Evolutionary conservation across 768 basidiomycete genomes (phyloP), one percentile per base, ranked within the genome.

Genomic region (Lanmaoa pseudosensibilis): DNA sequence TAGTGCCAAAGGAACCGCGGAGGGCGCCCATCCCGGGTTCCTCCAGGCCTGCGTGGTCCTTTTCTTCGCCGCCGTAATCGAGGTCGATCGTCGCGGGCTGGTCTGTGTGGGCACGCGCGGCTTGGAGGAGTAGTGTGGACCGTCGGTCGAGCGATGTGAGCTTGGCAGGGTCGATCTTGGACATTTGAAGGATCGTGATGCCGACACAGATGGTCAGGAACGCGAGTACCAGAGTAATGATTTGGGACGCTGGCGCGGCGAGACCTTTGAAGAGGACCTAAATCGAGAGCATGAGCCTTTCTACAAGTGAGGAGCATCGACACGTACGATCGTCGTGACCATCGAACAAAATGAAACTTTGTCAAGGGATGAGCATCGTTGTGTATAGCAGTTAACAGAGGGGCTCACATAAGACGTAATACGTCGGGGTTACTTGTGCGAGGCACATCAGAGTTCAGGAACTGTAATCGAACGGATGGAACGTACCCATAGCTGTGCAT

Each of bases 161-260:
- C 52, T 85, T 74, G 19, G 78, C 79, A 11, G 97, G 96, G 68
- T 99, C 96, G 62, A 98, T 84, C 75, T 92, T 92, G 70, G 89
- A 92, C 83, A 96, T 88, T 74, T 99, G 97, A 9, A 99, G 85
- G 60, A 99, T 86, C 32, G 90, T 90, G 70, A 98, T 98, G 19
- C 96, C 96, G 21, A 92, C 75, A 66, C 90, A 93, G 52, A 95
- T 95, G 56, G 90, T 85, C 59, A 97, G 73, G 79, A 99, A 98
- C 9, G 85, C 95, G 81, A 96, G 82, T 25, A 96, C 88, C 55
- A 98, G 81, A 2, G 94, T 97, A 49, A 98, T 80, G 51, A 99
- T 94, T 62, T 90, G 83, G 2, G 83, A 74, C 0, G 80, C 85
- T 3, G 86, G 80, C 2, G 94, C 88, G 46, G 87, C 78, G 55